Conservation (phyloP, 768 basidiomycete species). For the Pisolithus orientalis region DNA sequence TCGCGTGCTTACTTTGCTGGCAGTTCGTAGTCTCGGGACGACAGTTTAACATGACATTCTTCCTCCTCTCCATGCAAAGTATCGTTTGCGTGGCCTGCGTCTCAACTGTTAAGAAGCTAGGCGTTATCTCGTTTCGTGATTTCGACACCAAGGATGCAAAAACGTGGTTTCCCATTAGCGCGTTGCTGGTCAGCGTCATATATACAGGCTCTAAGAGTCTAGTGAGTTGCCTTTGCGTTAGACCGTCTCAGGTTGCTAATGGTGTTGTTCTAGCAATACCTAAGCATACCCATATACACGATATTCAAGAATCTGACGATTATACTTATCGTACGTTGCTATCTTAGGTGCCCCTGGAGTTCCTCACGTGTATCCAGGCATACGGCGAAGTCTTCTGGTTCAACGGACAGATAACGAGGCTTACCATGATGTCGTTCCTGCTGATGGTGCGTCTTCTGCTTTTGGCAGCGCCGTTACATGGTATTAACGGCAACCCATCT, state of each 20-base stretch:
- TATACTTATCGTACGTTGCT: constrained; percentile 78
- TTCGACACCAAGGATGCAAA: constrained; percentile 83
- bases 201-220: constrained; percentile 97
- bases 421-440: constrained; percentile 85
- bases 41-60: constrained; percentile 94
- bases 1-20: constrained; percentile 1
- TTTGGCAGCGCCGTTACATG: not conserved
- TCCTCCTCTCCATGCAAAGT: constrained; percentile 88
- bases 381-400: constrained; percentile 99
- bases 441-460: constrained; percentile 64
- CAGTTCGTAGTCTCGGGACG: constrained; percentile 94
- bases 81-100: constrained; percentile 83
- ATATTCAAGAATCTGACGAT: constrained; percentile 99
- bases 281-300: constrained; percentile 96
- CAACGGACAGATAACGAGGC: constrained; percentile 77
- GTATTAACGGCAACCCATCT: not conserved
- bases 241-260: not conserved
- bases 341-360: not conserved
- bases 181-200: constrained; percentile 87
- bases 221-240: constrained; percentile 43
- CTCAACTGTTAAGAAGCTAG: constrained; percentile 58
- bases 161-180: constrained; percentile 92
- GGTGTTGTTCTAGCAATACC: constrained; percentile 66
- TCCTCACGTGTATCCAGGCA: constrained; percentile 45
- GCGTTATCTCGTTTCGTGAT: constrained; percentile 78